These are phyloP conservation scores for Podospora appendiculata DNA, from an alignment of 495 filamentous ascomycete species.

Conservation along the genomic window DNA sequence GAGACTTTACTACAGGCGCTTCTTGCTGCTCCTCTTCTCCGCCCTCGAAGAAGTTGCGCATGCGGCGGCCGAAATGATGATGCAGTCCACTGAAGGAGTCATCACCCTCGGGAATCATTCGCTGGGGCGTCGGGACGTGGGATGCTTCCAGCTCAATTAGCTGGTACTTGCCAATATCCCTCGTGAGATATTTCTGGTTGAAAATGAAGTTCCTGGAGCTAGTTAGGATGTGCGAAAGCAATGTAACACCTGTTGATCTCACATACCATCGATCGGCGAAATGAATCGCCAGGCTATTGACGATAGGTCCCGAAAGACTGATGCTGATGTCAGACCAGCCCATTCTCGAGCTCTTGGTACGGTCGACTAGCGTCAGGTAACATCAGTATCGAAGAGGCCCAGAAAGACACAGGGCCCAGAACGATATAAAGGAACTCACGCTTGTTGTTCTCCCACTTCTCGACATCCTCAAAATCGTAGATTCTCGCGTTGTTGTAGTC, in stretches of 20 bases:
- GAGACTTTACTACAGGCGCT: not conserved
- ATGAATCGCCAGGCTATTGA: slow-evolving; percentile 68
- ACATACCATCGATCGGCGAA: slow-evolving; percentile 74
- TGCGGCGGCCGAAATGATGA: slow-evolving; percentile 35
- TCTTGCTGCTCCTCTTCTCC: slow-evolving; percentile 11
- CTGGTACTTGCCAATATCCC: slow-evolving; percentile 55
- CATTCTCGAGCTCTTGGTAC: slow-evolving; percentile 76
- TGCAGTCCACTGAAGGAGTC: slow-evolving; percentile 35
- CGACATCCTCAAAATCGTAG: slow-evolving; percentile 80
- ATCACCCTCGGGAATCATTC: slow-evolving; percentile 16
- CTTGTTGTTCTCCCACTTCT: slow-evolving; percentile 80
- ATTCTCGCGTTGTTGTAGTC: slow-evolving; percentile 92
- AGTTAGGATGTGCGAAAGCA: not conserved
- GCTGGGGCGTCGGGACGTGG: slow-evolving; percentile 9
- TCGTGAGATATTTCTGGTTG: slow-evolving; percentile 66
- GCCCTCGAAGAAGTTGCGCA: slow-evolving; percentile 25
- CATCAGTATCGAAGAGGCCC: slow-evolving; percentile 9
- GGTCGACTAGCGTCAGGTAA: slow-evolving; percentile 51
- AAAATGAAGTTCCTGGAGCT: slow-evolving; percentile 70
- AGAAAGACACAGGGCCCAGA: not conserved
- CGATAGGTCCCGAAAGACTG: slow-evolving; percentile 69
- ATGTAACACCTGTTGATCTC: not conserved
- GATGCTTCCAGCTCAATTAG: slow-evolving; percentile 33
- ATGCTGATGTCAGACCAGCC: slow-evolving; percentile 90
- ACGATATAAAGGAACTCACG: slow-evolving; percentile 20